phyloP scores from a whole-genome alignment of 2,329 filamentous ascomycete genomes.

The Aspergillus pseudoterreus region DNA sequence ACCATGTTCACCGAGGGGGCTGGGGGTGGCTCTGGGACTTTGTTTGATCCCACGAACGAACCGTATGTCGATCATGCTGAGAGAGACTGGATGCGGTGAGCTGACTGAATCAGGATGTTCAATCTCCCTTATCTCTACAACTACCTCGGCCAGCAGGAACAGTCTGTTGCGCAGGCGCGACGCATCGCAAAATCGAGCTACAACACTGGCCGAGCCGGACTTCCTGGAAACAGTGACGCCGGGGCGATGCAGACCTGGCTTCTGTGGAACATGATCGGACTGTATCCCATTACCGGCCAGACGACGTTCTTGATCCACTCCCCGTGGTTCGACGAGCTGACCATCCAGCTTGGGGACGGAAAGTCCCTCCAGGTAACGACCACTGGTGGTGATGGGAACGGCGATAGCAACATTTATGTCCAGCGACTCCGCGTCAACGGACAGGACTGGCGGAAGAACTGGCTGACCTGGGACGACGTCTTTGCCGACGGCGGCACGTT shows the following conservation, averaged over 20 bases:
- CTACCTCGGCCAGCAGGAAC: conserved; percentile 61
- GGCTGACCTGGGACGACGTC: conserved; percentile 64
- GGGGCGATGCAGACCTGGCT: conserved; percentile 71
- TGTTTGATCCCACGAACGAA: conserved; percentile 67
- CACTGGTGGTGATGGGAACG: conserved; percentile 45
- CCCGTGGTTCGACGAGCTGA: conserved; percentile 60
- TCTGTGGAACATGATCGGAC: conserved; percentile 65
- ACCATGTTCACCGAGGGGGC: conserved; percentile 51
- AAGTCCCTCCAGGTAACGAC: conserved; percentile 55
- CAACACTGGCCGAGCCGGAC: conserved; percentile 50
- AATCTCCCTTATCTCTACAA: conserved; percentile 67
- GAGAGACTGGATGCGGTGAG: neutral
- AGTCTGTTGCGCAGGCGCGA: conserved; percentile 57
- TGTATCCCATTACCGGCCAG: conserved; percentile 67
- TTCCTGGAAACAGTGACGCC: conserved; percentile 68
- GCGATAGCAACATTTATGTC: conserved; percentile 54
- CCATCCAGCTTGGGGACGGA: conserved; percentile 54
- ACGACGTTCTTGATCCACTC: conserved; percentile 63
- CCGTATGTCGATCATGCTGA: conserved; percentile 41
- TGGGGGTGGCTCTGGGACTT: conserved; percentile 42
- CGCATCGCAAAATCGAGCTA: conserved; percentile 60
- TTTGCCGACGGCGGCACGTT: conserved; percentile 62
- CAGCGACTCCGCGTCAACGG: conserved; percentile 66
- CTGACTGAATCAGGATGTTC: conserved; percentile 43
- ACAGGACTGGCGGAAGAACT: conserved; percentile 57